These are phyloP conservation scores for Agrocybe praecox DNA, from an alignment of 768 basidiomycete species.

Conservation along the genomic window DNA sequence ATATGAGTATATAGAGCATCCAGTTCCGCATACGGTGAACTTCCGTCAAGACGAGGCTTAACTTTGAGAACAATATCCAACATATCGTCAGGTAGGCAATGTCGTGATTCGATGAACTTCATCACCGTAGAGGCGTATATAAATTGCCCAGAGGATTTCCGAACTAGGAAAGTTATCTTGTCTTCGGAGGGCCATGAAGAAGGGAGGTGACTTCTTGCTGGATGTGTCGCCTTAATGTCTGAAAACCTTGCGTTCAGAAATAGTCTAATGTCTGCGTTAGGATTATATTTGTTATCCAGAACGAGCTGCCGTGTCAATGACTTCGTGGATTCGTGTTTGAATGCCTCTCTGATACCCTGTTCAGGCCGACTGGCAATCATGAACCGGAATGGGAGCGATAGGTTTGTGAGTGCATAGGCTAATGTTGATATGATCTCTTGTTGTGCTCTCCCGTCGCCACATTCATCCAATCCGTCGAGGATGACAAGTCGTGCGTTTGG, in stretches of 20 bases:
- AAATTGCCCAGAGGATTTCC: conserved; percentile 10
- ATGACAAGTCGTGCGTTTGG: conserved; percentile 14
- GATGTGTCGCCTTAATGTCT: conserved; percentile 10
- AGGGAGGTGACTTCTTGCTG: not conserved
- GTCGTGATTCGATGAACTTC: conserved; percentile 16
- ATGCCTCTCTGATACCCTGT: conserved; percentile 12
- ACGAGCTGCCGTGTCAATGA: conserved; percentile 2
- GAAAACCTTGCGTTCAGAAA: conserved; percentile 12
- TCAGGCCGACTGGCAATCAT: conserved; percentile 23
- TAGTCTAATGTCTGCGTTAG: conserved; percentile 10
- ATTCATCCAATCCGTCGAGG: conserved; percentile 26
- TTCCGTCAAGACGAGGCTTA: no score
- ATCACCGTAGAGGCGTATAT: conserved; percentile 10
- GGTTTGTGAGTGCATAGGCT: not conserved
- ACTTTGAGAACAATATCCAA: conserved; percentile 15
- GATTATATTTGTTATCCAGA: conserved; percentile 9
- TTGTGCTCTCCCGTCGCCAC: conserved; percentile 8
- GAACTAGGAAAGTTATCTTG: not conserved
- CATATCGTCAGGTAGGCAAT: conserved; percentile 9
- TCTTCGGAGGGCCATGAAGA: conserved; percentile 12
- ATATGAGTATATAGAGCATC: no score
- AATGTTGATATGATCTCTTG: conserved; percentile 9
- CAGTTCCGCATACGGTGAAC: no score
- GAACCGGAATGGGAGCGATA: conserved; percentile 13
- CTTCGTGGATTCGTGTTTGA: conserved; percentile 5